phyloP scores from a whole-genome alignment of 257 asterid species.

The Solanum chmielewskii region DNA sequence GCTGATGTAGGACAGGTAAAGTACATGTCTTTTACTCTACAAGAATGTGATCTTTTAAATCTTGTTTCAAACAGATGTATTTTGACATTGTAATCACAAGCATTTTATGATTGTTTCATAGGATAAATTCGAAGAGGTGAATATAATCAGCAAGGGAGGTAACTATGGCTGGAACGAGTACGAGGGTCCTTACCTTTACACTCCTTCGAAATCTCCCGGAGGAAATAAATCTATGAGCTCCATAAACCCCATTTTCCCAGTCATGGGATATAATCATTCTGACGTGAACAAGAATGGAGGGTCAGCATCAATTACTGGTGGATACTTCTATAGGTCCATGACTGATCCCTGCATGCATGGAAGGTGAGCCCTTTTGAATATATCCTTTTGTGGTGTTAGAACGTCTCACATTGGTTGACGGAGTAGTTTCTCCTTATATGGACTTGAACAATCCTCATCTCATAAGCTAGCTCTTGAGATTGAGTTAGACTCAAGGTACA shows the following conservation, averaged over 20 bases:
- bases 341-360: slow-evolving; percentile 78
- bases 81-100: background rate
- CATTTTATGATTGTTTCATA: slow-evolving; percentile 5
- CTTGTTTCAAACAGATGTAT: background rate
- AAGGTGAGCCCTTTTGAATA: slow-evolving; percentile 23
- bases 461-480: background rate
- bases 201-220: slow-evolving; percentile 24
- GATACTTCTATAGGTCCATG: slow-evolving; percentile 61
- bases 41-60: background rate
- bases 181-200: slow-evolving; percentile 40
- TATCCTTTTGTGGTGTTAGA: background rate
- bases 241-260: slow-evolving; percentile 52
- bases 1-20: slow-evolving; percentile 88
- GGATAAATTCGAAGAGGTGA: slow-evolving; percentile 78
- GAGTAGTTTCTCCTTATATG: background rate
- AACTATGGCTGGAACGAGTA: slow-evolving; percentile 89
- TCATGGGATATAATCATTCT: slow-evolving; percentile 87
- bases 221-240: slow-evolving; percentile 40
- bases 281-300: slow-evolving; percentile 56
- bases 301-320: slow-evolving; percentile 86
- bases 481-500: background rate
- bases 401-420: background rate
- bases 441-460: background rate
- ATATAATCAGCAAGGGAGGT: slow-evolving; percentile 63
- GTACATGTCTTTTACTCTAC: background rate